Percentiles rank a stretch among this genome's conserved stretches.
Conservation (phyloP, 23 red algal genomes). For the Gracilaria gracilis region DNA sequence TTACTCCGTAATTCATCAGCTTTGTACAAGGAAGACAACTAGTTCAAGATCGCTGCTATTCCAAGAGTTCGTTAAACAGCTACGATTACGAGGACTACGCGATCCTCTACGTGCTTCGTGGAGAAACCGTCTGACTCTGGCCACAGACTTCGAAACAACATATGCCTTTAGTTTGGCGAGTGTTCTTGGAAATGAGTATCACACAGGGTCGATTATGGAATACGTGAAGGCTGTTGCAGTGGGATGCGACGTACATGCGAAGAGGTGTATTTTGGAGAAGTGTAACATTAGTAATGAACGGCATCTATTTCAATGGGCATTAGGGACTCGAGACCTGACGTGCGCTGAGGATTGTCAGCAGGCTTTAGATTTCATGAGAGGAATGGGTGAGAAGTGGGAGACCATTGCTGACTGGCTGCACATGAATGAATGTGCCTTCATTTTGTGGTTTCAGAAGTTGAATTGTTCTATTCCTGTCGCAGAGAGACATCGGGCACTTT, state of each 20-base stretch:
- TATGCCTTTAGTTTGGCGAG: neutral
- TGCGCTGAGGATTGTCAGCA: neutral
- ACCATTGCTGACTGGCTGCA: neutral
- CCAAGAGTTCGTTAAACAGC: neutral
- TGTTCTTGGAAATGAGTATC: neutral
- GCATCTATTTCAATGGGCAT: neutral
- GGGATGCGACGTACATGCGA: conserved; percentile 28
- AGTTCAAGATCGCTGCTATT: neutral
- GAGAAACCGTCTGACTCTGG: neutral
- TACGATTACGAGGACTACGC: neutral
- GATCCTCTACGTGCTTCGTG: neutral
- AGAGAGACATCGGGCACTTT: neutral
- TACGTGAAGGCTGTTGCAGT: neutral
- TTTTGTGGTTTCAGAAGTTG: neutral
- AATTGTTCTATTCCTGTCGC: neutral
- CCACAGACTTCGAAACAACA: conserved; percentile 21
- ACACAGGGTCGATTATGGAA: neutral
- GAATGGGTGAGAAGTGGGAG: neutral
- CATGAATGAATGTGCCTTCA: neutral
- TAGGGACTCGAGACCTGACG: neutral
- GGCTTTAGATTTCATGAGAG: neutral
- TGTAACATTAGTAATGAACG: neutral
- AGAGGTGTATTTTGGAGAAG: conserved; percentile 1
- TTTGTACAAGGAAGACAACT: neutral
- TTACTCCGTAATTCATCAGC: neutral